Evolutionary conservation across 345 rosid genomes (phyloP), one percentile per base, ranked within the genome.

Genomic region (Pugionium dolabratum): DNA sequence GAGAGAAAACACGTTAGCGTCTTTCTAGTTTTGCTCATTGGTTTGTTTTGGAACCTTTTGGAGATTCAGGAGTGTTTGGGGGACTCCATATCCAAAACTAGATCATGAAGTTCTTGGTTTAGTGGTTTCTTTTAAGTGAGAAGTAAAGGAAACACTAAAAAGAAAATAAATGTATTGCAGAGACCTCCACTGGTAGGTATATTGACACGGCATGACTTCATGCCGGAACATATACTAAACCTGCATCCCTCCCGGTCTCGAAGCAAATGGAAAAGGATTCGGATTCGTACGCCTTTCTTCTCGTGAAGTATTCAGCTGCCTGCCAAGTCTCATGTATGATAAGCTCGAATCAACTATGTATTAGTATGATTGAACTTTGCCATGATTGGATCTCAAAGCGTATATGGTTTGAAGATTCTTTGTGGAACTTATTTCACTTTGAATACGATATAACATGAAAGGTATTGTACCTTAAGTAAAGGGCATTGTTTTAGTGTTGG

Each of bases 161-260:
- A 37, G 3, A 25, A 58, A 46, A 4, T 58, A 31, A 1, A 2
- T 54, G 10, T 8, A 54, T 59, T 81, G 80, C 88, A 90, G 97
- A 79, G 88, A 66, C 76, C 84, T 9, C 94, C 97, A 1, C 80
- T 90, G 31, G 90, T 85, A 61, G 97, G 97, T 18, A 85, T 93
- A 74, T 60, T 93, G 59, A 88, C 98, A 4, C 78, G 96, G 79
- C 97, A 90, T 26, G 98, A 90, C 76, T 93, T 93, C 88, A 93
- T 90, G 96, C 84, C 90, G 1, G 92, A 81, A 75, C 97, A 94
- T 69, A 69, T 88, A 67, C 62, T 88, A 75, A 83, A 79, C 58
- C 67, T 90, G 84, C 89, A 84, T 67, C 97, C 97, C 1, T 36
- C 76, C 26, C 80, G 82, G 45, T 53, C 43, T 5, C 69, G 72